These are phyloP conservation scores for Pseudonitzschia pungens DNA, from an alignment of 108 stramenopile species.

Conservation along the genomic window DNA sequence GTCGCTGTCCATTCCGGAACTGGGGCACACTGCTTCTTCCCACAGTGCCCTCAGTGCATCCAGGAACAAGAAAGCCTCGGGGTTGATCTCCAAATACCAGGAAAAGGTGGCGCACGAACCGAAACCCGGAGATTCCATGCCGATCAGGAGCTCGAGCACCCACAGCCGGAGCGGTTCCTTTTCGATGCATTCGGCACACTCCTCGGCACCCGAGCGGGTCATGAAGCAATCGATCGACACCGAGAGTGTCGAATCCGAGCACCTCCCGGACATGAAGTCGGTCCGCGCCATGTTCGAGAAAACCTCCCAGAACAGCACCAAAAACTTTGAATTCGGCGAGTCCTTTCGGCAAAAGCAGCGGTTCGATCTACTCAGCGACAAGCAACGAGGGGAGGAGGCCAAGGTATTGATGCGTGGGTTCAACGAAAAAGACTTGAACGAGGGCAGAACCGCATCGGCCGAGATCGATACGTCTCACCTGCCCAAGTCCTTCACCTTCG, in stretches of 20 bases:
- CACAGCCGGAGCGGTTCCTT: not conserved
- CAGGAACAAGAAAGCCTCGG: conserved; percentile 18
- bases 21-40: conserved; percentile 15
- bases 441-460: conserved; percentile 9
- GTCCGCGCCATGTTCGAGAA: conserved; percentile 24
- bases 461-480: conserved; percentile 27
- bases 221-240: conserved; percentile 5
- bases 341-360: conserved; percentile 36
- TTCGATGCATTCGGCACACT: not conserved
- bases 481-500: conserved; percentile 23
- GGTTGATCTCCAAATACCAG: conserved; percentile 22
- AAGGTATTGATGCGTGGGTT: conserved; percentile 13
- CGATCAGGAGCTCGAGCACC: not conserved
- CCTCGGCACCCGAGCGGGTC: not conserved
- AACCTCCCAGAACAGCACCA: conserved; percentile 4
- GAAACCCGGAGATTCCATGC: conserved; percentile 17
- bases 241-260: not conserved
- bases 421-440: conserved; percentile 13
- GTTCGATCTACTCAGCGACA: conserved; percentile 14
- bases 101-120: conserved; percentile 24
- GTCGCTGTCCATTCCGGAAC: not conserved
- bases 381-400: conserved; percentile 22
- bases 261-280: conserved; percentile 20
- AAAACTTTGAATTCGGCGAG: conserved; percentile 28
- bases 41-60: conserved; percentile 22